A percentile compares a stretch with the other conserved stretches of the same genome.
Evolutionary conservation across 495 filamentous ascomycete species (phyloP).

Genomic region (Penicillium flavigenum): DNA sequence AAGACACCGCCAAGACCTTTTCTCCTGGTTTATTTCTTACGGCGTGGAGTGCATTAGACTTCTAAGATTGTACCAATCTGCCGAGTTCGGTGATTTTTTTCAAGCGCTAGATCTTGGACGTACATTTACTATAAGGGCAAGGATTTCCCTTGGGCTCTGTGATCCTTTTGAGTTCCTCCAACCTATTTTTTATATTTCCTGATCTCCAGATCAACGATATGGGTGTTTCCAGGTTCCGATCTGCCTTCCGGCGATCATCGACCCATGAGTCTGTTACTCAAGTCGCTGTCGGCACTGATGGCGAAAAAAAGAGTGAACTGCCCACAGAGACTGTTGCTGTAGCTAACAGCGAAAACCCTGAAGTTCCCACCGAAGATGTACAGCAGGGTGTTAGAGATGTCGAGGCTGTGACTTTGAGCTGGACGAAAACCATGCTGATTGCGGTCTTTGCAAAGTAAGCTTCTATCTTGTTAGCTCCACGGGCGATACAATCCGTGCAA

Average conservation of each 20-base stretch:
- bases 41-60: conserved; percentile 9
- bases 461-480: background rate
- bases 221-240: conserved; percentile 13
- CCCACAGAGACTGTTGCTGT: conserved; percentile 5
- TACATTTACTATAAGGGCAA: conserved; percentile 6
- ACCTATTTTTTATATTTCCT: background rate
- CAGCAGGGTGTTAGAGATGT: conserved; percentile 46
- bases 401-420: conserved; percentile 45
- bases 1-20: conserved; percentile 10
- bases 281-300: background rate
- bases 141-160: background rate
- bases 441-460: conserved; percentile 42
- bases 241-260: conserved; percentile 16
- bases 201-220: background rate
- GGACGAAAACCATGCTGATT: conserved; percentile 41
- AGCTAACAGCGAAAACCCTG: conserved; percentile 1
- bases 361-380: conserved; percentile 21
- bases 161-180: conserved; percentile 5
- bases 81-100: conserved; percentile 7
- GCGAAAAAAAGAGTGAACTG: conserved; percentile 11
- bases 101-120: background rate
- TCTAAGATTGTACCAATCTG: conserved; percentile 8
- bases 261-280: conserved; percentile 11
- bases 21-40: background rate
- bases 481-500: background rate